Conservation (phyloP, 2,329 filamentous ascomycete genomes). For the Plenodomus tracheiphilus region DNA sequence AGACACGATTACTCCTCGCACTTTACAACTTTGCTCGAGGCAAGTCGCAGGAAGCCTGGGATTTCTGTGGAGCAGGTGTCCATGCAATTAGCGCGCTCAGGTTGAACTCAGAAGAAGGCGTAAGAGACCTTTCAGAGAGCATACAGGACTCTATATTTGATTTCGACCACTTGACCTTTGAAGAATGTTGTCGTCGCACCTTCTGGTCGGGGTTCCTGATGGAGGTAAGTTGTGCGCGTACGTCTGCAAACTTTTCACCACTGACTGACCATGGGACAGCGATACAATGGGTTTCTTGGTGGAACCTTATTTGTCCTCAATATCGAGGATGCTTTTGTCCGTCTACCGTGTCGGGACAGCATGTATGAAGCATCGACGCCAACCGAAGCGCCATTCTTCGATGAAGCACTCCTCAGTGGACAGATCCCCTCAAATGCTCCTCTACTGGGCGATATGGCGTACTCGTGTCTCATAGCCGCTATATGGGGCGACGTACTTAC, state of each 20-base stretch:
- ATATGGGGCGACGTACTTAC: constrained; percentile 69
- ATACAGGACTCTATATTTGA: constrained; percentile 58
- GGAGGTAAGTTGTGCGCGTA: constrained; percentile 56
- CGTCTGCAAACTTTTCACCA: constrained; percentile 33
- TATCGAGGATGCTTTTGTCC: constrained; percentile 67
- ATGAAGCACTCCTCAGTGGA: constrained; percentile 53
- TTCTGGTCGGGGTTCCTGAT: constrained; percentile 74
- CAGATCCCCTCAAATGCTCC: constrained; percentile 37
- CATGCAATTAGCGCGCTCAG: constrained; percentile 63
- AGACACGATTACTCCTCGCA: constrained; percentile 67
- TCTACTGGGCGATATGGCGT: constrained; percentile 56
- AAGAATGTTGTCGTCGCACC: constrained; percentile 69
- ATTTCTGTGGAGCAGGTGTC: constrained; percentile 65
- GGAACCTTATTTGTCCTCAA: constrained; percentile 60
- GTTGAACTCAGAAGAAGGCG: constrained; percentile 64
- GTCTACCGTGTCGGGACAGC: constrained; percentile 64
- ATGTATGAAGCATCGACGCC: constrained; percentile 65
- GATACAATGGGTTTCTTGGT: constrained; percentile 62
- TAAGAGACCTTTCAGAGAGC: constrained; percentile 49
- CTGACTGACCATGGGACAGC: constrained; percentile 44
- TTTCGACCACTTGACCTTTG: constrained; percentile 60
- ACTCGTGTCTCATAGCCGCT: constrained; percentile 64
- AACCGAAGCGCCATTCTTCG: constrained; percentile 63
- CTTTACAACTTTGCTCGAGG: constrained; percentile 67
- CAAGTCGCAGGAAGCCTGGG: constrained; percentile 63